phyloP scores from a whole-genome alignment of 176 grass and related monocot genomes.

The Elymus sibiricus region DNA sequence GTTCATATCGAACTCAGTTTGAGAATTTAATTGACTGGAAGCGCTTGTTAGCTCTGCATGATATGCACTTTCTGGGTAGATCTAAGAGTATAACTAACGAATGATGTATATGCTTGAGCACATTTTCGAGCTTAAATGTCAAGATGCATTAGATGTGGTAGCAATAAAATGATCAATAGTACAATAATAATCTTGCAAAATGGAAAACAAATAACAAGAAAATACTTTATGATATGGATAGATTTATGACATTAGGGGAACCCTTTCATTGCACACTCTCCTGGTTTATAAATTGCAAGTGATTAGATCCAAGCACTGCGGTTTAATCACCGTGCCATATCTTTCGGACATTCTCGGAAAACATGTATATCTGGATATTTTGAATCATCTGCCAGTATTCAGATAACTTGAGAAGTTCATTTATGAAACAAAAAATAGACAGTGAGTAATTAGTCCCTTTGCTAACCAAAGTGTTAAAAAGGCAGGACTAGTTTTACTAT shows the following conservation, averaged over 20 bases:
- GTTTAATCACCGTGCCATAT: neutral
- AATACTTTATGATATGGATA: neutral
- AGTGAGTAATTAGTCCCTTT: neutral
- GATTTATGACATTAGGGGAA: neutral
- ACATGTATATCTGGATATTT: neutral
- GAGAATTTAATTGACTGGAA: neutral
- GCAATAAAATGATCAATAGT: neutral
- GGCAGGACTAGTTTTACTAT: neutral
- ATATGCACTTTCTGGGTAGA: neutral
- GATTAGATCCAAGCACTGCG: neutral
- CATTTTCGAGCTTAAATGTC: neutral
- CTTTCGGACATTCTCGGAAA: neutral
- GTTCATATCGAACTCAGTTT: neutral
- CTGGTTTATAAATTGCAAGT: neutral
- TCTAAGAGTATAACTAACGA: neutral
- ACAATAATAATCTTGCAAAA: neutral
- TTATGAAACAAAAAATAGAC: neutral
- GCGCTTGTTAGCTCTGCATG: neutral
- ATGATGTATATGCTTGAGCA: neutral
- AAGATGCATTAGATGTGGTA: neutral
- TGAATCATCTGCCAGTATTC: neutral
- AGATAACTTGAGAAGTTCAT: conserved; percentile 9
- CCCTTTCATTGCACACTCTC: neutral
- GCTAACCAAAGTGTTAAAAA: conserved; percentile 1
- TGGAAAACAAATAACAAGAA: neutral